These are phyloP conservation scores for Euphorbia lathyris DNA, from an alignment of 345 rosid species.

Conservation along the genomic window DNA sequence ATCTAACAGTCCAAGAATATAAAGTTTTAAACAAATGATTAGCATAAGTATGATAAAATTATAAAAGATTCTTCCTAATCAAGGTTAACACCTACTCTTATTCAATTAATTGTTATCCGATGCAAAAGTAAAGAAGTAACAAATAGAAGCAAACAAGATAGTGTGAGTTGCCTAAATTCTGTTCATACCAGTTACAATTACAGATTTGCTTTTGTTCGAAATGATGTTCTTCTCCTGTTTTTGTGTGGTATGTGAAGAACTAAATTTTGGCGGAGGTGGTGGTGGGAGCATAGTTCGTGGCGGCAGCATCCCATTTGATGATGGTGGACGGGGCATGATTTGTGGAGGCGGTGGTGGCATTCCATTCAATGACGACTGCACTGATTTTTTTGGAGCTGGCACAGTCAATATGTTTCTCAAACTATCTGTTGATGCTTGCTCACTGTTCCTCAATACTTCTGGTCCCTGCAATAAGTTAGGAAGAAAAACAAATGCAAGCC, in stretches of 20 bases:
- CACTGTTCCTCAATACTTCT: slow-evolving; percentile 31
- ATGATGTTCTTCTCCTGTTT: slow-evolving; percentile 25
- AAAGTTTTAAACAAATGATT: slow-evolving; percentile 1
- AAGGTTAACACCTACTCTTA: no score
- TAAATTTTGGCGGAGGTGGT: slow-evolving; percentile 56
- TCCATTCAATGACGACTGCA: slow-evolving; percentile 20
- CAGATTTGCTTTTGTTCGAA: slow-evolving; percentile 32
- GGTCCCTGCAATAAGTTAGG: slow-evolving; percentile 43
- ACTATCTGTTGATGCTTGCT: slow-evolving; percentile 20
- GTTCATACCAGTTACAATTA: slow-evolving; percentile 51
- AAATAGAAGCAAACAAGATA: not conserved
- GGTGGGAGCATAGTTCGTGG: slow-evolving; percentile 51
- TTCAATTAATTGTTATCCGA: not conserved
- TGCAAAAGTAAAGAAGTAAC: not conserved
- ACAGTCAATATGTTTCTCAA: slow-evolving; percentile 35
- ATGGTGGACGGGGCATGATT: not conserved
- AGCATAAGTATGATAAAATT: not conserved
- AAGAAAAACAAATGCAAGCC: slow-evolving; percentile 17
- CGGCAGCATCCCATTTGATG: slow-evolving; percentile 23
- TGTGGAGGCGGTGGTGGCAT: slow-evolving; percentile 4
- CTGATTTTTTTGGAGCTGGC: slow-evolving; percentile 51
- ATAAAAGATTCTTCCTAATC: no score
- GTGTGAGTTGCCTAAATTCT: not conserved
- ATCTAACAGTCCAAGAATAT: slow-evolving; percentile 4
- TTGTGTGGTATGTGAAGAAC: slow-evolving; percentile 24